Evolutionary conservation across 768 basidiomycete species (phyloP), one percentile per base, ranked within the genome.

Genomic region (Lentinula aciculospora): DNA sequence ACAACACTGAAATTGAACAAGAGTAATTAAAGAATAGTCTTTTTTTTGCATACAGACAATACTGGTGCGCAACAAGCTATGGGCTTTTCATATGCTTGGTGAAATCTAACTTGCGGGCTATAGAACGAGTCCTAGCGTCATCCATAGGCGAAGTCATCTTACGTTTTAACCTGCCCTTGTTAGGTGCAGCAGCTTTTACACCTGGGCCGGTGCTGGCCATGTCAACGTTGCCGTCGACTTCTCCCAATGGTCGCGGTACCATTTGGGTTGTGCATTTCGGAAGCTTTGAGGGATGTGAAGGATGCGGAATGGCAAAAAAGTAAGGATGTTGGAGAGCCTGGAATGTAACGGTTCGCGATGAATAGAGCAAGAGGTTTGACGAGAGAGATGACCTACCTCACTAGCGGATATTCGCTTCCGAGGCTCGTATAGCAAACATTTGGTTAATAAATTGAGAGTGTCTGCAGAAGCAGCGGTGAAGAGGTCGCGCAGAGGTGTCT

Each of bases 391-490:
- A 71, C 83, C 50, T 60, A 93, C 94, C 63, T 94, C 86, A 72
- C 76, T 79, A 10, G 94, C 92, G 27, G 81, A 77, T 57, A 94
- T 86, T 13, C 97, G 85, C 63, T 81, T 85, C 32, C 84, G 76
- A 3, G 97, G 97, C 66, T 98, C 93, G 64, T 90, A 98, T 17
- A 82, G 74, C 19, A 99, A 75, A 65, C 92, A 89, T 66, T 83
- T 86, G 58, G 76, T 79, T 31, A 98, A 80, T 10, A 98, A 77
- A 62, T 92, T 93, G 37, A 97, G 74, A 0, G 92, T 85, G 59
- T 95, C 93, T 6, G 84, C 81, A 42, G 84, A 92, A 1, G 95
- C 92, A 6, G 94, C 95, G 0, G 91, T 92, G 74, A 99, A 96
- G 53, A 97, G 81, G 63, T 90, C 85, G 32, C 92, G 84, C 37